Percentiles rank a stretch among this genome's conserved stretches.
Conservation (phyloP, 495 filamentous ascomycete species). For the Saxophila tyrrhenica region DNA sequence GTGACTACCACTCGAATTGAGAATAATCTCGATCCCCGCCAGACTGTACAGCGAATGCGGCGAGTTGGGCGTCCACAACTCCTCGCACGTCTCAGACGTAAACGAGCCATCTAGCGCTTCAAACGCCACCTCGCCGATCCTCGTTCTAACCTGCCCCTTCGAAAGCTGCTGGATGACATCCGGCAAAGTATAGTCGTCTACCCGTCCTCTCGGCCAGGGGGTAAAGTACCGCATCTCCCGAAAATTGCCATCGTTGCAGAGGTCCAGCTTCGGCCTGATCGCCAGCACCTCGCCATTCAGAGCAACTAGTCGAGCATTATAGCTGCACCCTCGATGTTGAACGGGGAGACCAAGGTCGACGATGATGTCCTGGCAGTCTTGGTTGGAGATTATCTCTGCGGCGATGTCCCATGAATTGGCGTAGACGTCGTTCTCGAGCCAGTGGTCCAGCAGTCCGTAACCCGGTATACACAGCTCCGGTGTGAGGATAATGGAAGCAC, state of each 20-base stretch:
- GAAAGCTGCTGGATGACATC: slow-evolving; percentile 39
- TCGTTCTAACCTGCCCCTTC: slow-evolving; percentile 21
- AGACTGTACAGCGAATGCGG: slow-evolving; percentile 31
- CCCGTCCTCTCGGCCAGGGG: slow-evolving; percentile 48
- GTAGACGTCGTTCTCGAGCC: slow-evolving; percentile 44
- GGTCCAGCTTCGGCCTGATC: slow-evolving; percentile 73
- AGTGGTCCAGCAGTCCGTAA: slow-evolving; percentile 65
- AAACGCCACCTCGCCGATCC: slow-evolving; percentile 15
- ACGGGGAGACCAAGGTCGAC: slow-evolving; percentile 44
- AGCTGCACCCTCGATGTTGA: slow-evolving; percentile 54
- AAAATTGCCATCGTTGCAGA: slow-evolving; percentile 69
- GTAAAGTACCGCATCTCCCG: slow-evolving; percentile 63
- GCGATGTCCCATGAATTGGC: slow-evolving; percentile 55
- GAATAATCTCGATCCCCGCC: slow-evolving; percentile 48
- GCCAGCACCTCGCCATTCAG: slow-evolving; percentile 36
- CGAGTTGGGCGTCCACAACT: slow-evolving; percentile 32
- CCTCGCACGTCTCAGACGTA: slow-evolving; percentile 28
- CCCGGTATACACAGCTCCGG: slow-evolving; percentile 63
- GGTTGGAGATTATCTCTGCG: slow-evolving; percentile 49
- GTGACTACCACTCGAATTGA: slow-evolving; percentile 65
- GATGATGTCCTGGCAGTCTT: slow-evolving; percentile 61
- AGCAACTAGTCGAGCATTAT: slow-evolving; percentile 63
- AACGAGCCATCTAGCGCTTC: slow-evolving; percentile 30
- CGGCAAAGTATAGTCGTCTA: slow-evolving; percentile 68
- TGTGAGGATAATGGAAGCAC: slow-evolving; percentile 63